These are phyloP conservation scores for Stemphylium vesicarium DNA, from an alignment of 2,329 filamentous ascomycete genomes.

Conservation along the genomic window DNA sequence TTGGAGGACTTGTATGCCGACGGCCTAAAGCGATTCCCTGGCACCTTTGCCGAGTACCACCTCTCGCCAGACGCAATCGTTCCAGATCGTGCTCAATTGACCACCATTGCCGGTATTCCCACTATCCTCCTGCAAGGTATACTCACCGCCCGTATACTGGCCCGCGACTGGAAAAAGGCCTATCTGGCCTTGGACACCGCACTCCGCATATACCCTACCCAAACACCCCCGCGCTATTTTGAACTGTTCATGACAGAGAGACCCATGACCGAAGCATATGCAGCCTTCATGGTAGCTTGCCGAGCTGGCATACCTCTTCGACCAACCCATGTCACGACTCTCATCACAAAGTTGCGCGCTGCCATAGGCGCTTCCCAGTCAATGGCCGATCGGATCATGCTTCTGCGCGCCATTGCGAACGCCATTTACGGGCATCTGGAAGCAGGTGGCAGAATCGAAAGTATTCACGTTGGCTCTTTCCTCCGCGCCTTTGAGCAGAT, in stretches of 20 bases:
- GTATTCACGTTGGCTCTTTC: conserved; percentile 48
- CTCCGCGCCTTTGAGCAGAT: conserved; percentile 43
- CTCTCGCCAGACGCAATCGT: conserved; percentile 56
- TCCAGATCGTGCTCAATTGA: conserved; percentile 48
- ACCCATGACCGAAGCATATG: conserved; percentile 56
- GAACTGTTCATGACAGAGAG: conserved; percentile 54
- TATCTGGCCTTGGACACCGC: conserved; percentile 59
- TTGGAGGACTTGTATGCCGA: conserved; percentile 55
- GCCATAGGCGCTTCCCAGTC: conserved; percentile 21
- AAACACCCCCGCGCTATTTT: conserved; percentile 52
- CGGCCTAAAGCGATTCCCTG: conserved; percentile 56
- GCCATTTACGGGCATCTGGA: conserved; percentile 52
- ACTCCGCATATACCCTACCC: conserved; percentile 55
- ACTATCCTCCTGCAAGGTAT: conserved; percentile 57
- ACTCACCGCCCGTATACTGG: conserved; percentile 53
- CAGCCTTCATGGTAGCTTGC: conserved; percentile 57
- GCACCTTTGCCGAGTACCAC: conserved; percentile 55
- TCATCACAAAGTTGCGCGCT: conserved; percentile 44
- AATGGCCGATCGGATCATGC: conserved; percentile 29
- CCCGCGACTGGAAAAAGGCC: conserved; percentile 55
- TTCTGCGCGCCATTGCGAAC: conserved; percentile 51
- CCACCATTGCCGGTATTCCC: conserved; percentile 46
- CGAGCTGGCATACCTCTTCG: conserved; percentile 50
- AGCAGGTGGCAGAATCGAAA: conserved; percentile 45
- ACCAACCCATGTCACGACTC: conserved; percentile 36